phyloP scores from a whole-genome alignment of 164 flowering plant species.

The Chloranthus sessilifolius region DNA sequence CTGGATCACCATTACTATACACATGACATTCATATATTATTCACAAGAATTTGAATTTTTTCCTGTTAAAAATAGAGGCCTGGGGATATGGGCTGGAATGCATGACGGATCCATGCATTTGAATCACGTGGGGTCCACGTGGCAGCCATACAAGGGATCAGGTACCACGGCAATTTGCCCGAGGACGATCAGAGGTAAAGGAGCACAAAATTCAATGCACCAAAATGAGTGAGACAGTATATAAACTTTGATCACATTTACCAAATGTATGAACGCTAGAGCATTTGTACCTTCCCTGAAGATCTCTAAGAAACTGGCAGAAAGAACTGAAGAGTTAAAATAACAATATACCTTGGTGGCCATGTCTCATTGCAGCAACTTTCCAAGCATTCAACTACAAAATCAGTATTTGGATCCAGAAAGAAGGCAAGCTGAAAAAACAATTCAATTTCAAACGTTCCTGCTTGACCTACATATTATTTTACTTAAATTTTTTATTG shows the following conservation, averaged over 20 bases:
- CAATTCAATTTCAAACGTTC: not conserved
- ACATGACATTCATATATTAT: not conserved
- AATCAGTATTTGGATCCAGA: constrained; percentile 62
- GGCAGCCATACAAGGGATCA: too few species aligned
- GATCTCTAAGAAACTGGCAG: not conserved
- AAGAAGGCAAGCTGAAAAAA: constrained; percentile 62
- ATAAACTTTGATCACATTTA: not conserved
- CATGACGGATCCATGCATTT: too few species aligned
- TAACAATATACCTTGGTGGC: constrained; percentile 59
- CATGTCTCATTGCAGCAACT: constrained; percentile 73
- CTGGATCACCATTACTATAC: not conserved
- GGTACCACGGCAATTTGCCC: too few species aligned
- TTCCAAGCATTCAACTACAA: constrained; percentile 66
- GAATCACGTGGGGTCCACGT: too few species aligned
- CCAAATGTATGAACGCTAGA: not conserved
- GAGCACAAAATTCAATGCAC: too few species aligned
- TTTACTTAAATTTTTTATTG: too few species aligned
- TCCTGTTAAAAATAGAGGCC: too few species aligned
- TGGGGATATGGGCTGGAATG: too few species aligned
- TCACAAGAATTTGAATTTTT: too few species aligned
- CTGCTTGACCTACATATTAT: too few species aligned
- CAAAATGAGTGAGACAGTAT: too few species aligned
- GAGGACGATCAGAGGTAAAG: too few species aligned
- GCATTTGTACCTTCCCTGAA: not conserved
- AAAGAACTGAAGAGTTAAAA: not conserved